Percentiles rank a stretch among this genome's conserved stretches.
Evolutionary conservation across 345 rosid species (phyloP).

Genomic region (Pelargonium nanum): DNA sequence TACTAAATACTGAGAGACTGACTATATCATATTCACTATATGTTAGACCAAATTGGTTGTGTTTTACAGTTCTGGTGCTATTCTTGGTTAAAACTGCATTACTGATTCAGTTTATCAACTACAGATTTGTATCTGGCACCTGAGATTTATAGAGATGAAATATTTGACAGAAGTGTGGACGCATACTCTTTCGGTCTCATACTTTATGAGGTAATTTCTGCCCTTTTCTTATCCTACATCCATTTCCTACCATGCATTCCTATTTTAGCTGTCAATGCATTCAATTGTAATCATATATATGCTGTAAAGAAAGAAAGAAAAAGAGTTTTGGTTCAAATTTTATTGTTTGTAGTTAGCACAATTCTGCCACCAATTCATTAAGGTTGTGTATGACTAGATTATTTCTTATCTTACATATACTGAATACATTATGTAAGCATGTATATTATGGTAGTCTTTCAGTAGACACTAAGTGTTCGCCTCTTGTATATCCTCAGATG

Average conservation of each 20-base stretch:
- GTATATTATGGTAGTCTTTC: background rate
- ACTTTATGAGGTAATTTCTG: constrained; percentile 12
- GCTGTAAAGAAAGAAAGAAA: too few species aligned
- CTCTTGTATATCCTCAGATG: constrained; percentile 37
- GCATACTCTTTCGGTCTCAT: constrained; percentile 13
- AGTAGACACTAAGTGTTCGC: background rate
- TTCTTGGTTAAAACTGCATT: background rate
- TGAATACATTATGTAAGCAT: background rate
- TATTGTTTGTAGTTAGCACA: background rate
- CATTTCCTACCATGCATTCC: background rate
- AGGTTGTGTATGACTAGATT: background rate
- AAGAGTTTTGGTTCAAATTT: too few species aligned
- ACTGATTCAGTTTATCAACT: constrained; percentile 1
- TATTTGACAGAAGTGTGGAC: constrained; percentile 14
- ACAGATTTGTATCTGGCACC: constrained; percentile 9
- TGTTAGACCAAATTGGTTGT: background rate
- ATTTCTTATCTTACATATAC: background rate
- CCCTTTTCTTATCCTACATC: constrained; percentile 2
- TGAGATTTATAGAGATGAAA: constrained; percentile 9
- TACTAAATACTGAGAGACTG: too few species aligned
- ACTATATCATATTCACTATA: too few species aligned
- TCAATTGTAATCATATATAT: background rate
- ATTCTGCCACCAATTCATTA: background rate
- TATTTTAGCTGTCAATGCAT: background rate
- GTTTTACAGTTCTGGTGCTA: background rate